These are phyloP conservation scores for Lagerstroemia speciosa DNA, from an alignment of 345 rosid genomes.

Conservation along the genomic window DNA sequence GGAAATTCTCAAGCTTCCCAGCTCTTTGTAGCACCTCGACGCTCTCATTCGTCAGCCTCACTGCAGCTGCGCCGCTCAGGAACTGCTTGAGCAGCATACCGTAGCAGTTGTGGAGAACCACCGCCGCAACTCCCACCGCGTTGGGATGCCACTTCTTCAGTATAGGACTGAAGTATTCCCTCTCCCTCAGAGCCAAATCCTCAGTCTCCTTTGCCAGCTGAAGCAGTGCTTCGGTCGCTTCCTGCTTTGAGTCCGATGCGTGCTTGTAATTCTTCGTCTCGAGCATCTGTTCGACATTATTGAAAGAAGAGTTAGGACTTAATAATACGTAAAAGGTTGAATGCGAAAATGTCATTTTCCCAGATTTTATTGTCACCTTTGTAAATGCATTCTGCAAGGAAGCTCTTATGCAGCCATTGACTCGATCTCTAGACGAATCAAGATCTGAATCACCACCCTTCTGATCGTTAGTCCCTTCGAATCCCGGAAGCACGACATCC, in stretches of 20 bases:
- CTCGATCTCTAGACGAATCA: slow-evolving; percentile 56
- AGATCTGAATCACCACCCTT: slow-evolving; percentile 33
- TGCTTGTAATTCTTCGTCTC: slow-evolving; percentile 18
- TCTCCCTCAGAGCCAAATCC: slow-evolving; percentile 32
- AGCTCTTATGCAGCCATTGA: slow-evolving; percentile 64
- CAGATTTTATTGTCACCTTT: slow-evolving; percentile 54
- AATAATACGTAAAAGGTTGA: too few species aligned
- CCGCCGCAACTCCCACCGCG: slow-evolving; percentile 33
- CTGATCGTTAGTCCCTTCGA: slow-evolving; percentile 32
- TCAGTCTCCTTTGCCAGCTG: slow-evolving; percentile 38
- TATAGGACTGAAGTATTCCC: slow-evolving; percentile 36
- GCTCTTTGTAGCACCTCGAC: slow-evolving; percentile 34
- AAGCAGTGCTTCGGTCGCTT: slow-evolving; percentile 26
- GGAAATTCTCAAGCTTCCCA: slow-evolving; percentile 36
- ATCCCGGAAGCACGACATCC: slow-evolving; percentile 27
- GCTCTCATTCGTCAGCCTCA: slow-evolving; percentile 16
- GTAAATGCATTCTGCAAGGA: slow-evolving; percentile 63
- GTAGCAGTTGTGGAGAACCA: slow-evolving; percentile 32
- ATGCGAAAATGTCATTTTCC: too few species aligned
- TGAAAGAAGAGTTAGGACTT: background rate
- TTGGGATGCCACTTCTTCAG: slow-evolving; percentile 39
- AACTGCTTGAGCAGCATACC: slow-evolving; percentile 34
- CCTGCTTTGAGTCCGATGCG: slow-evolving; percentile 21
- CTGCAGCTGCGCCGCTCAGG: slow-evolving; percentile 17
- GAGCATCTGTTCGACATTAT: slow-evolving; percentile 1